Evolutionary conservation across 208 protist genomes (phyloP), one percentile per base, ranked within the genome.

Genomic region (Strigomonas culicis): DNA sequence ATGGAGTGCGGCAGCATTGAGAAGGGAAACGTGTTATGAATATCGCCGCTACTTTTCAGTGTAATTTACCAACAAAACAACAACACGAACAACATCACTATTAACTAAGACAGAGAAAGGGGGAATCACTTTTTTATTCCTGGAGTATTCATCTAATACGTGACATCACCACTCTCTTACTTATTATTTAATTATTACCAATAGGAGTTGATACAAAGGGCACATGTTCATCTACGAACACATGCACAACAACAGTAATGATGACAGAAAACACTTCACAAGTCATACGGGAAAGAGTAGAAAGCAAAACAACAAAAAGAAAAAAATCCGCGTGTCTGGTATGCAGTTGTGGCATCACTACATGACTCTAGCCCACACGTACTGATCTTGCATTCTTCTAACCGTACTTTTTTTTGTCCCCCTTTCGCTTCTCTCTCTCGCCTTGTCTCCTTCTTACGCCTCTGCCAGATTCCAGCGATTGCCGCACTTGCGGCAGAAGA

Each of bases 391-490:
- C 28, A 22, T 2, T 61, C 28, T 46, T 49, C 2, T 3, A 21
- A 30, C 47, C 21, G 25, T 46, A n/a, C 43, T 19, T 11, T 32
- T 30, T 39, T 41, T 21, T 64, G 2, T 46, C 17, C 19, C 34
- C n/a, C n/a, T n/a, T n/a, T n/a, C n/a, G n/a, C n/a, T n/a, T n/a
- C n/a, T n/a, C n/a, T n/a, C n/a, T 47, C 15, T 47, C 19, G 13
- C 41, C 41, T 55, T 30, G 25, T 10, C 13, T 30, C 13, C 7
- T 10, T 10, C 11, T 55, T 55, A 55, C 7, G 25, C 49, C 61
- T 43, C 70, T 30, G 68, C 58, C 13, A 85, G 71, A 57, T 93
- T 93, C 86, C 86, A 93, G 44, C 79, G 88, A 55, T 70, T 74
- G 22, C 64, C 61, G 55, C 86, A 93, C 57, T 82, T 75, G 49